These are phyloP conservation scores for Aquilaria yunnanensis DNA, from an alignment of 345 rosid species.

Conservation along the genomic window DNA sequence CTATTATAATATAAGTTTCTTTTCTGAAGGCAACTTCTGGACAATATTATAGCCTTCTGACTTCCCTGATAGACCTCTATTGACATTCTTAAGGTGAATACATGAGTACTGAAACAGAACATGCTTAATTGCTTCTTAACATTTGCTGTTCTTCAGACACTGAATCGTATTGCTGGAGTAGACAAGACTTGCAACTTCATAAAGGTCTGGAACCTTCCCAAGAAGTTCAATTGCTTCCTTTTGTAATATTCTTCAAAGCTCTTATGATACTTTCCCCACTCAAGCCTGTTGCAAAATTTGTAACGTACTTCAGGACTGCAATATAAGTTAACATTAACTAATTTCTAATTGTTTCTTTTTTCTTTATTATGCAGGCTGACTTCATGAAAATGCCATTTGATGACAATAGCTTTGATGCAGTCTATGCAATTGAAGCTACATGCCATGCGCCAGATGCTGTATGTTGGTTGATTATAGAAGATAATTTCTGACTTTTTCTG, in stretches of 20 bases:
- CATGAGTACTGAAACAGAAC: no score
- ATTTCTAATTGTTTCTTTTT: neutral
- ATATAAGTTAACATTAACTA: neutral
- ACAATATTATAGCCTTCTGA: no score
- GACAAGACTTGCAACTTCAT: conserved; percentile 87
- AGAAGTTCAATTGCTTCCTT: neutral
- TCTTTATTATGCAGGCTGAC: conserved; percentile 67
- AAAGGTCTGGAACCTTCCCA: conserved; percentile 49
- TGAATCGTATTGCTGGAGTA: conserved; percentile 72
- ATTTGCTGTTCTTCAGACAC: conserved; percentile 41
- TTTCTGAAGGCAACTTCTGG: no score
- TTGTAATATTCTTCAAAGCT: neutral
- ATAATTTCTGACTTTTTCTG: neutral
- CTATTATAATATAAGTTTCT: no score
- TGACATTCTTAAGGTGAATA: no score
- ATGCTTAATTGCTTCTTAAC: no score
- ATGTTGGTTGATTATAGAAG: conserved; percentile 22
- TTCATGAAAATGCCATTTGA: conserved; percentile 99
- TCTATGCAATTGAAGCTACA: conserved; percentile 97
- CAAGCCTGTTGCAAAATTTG: no score
- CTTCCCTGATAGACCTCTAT: no score
- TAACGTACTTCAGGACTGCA: conserved; percentile 4
- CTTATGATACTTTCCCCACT: neutral
- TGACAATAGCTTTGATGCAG: conserved; percentile 81
- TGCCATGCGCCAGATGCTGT: conserved; percentile 99